phyloP scores from a whole-genome alignment of 2,329 filamentous ascomycete genomes.

The Niveomyces coronatus region DNA sequence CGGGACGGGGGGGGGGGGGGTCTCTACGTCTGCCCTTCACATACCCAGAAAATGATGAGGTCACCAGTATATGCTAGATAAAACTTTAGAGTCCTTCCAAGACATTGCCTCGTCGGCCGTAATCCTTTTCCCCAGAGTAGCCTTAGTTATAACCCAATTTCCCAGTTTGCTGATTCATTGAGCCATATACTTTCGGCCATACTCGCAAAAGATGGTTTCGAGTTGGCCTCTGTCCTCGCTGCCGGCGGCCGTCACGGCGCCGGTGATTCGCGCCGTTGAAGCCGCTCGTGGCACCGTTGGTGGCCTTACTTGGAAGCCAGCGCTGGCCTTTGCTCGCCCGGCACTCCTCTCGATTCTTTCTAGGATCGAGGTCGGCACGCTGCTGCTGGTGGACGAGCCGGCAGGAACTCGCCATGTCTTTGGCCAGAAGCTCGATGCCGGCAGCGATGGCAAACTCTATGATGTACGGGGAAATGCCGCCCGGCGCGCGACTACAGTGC shows the following conservation, averaged over 20 bases:
- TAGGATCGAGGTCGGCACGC: conserved; percentile 36
- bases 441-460: conserved; percentile 24
- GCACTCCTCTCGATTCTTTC: conserved; percentile 35
- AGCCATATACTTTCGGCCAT: background rate
- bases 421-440: conserved; percentile 33
- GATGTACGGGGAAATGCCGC: conserved; percentile 25
- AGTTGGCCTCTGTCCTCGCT: conserved; percentile 19
- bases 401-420: conserved; percentile 31
- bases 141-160: no score
- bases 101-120: no score
- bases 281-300: conserved; percentile 32
- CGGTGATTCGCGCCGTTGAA: conserved; percentile 29
- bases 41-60: no score
- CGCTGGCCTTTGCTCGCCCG: conserved; percentile 34
- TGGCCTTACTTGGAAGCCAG: conserved; percentile 36
- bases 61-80: no score
- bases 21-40: no score
- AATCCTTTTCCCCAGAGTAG: no score
- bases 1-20: no score
- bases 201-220: background rate
- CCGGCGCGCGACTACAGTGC: conserved; percentile 24
- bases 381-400: conserved; percentile 38
- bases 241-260: conserved; percentile 26
- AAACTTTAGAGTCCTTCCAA: no score
- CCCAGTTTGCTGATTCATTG: background rate